Evolutionary conservation across 164 flowering plant species (phyloP).

Genomic region (Warburgia ugandensis): DNA sequence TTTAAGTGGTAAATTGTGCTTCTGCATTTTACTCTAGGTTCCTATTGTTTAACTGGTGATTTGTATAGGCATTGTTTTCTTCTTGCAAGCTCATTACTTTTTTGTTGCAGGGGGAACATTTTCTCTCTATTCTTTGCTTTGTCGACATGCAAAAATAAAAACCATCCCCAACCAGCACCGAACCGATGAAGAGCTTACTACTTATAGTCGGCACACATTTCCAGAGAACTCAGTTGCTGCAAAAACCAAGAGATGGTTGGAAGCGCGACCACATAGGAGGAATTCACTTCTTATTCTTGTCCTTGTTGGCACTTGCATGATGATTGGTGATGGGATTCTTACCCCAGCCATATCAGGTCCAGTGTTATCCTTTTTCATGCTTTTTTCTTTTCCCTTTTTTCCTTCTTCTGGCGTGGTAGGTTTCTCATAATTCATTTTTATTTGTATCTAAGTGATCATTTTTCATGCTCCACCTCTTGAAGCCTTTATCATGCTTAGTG

Average conservation of each 20-base stretch:
- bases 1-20: no score
- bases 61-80: background rate
- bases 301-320: constrained; percentile 92
- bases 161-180: constrained; percentile 90
- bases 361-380: background rate
- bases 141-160: constrained; percentile 82
- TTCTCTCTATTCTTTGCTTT: constrained; percentile 91
- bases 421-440: no score
- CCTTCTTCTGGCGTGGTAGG: no score
- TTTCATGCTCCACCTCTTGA: no score
- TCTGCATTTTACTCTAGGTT: no score
- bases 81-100: background rate
- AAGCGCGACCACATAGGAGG: constrained; percentile 40
- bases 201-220: constrained; percentile 67
- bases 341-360: constrained; percentile 96
- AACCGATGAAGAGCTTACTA: constrained; percentile 88
- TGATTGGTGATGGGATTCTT: constrained; percentile 95
- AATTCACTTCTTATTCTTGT: constrained; percentile 74
- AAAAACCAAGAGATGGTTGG: constrained; percentile 86
- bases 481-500: no score
- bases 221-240: constrained; percentile 84
- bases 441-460: no score
- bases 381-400: background rate
- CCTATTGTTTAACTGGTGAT: background rate
- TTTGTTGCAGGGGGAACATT: constrained; percentile 76